Percentiles rank a stretch among this genome's conserved stretches.
Conservation (phyloP, 352 stramenopile species). For the Phytophthora meadii region DNA sequence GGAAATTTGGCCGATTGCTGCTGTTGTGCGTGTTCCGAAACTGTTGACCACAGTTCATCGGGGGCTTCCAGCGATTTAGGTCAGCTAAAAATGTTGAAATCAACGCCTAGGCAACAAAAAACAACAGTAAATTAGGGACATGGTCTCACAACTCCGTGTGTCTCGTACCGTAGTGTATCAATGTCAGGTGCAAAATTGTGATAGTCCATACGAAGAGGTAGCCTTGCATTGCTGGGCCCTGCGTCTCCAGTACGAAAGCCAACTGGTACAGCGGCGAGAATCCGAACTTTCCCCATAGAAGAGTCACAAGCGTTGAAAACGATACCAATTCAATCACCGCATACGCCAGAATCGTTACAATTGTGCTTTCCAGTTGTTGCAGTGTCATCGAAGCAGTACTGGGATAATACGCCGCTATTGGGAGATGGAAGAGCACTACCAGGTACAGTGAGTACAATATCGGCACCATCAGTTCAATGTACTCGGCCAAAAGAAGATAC, state of each 20-base stretch:
- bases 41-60: no score
- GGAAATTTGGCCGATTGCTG: no score
- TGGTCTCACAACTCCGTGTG: not conserved
- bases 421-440: constrained; percentile 12
- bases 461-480: constrained; percentile 36
- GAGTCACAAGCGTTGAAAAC: constrained; percentile 16
- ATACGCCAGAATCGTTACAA: constrained; percentile 16
- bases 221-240: constrained; percentile 25
- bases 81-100: constrained; percentile 10
- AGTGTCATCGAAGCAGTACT: constrained; percentile 10
- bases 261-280: constrained; percentile 36
- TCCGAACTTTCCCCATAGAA: constrained; percentile 23
- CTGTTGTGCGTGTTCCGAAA: no score
- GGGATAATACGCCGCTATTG: constrained; percentile 13
- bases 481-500: constrained; percentile 34
- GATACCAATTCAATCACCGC: constrained; percentile 19
- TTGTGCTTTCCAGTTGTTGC: not conserved
- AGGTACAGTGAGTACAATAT: constrained; percentile 32
- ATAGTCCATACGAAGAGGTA: constrained; percentile 22
- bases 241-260: constrained; percentile 45
- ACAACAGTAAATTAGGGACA: not conserved
- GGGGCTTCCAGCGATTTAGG: no score
- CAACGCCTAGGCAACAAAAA: constrained; percentile 6
- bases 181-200: constrained; percentile 27
- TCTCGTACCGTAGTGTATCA: constrained; percentile 32